Evolutionary conservation across 257 asterid species (phyloP), one percentile per base, ranked within the genome.

Genomic region (Gynochthodes officinalis): DNA sequence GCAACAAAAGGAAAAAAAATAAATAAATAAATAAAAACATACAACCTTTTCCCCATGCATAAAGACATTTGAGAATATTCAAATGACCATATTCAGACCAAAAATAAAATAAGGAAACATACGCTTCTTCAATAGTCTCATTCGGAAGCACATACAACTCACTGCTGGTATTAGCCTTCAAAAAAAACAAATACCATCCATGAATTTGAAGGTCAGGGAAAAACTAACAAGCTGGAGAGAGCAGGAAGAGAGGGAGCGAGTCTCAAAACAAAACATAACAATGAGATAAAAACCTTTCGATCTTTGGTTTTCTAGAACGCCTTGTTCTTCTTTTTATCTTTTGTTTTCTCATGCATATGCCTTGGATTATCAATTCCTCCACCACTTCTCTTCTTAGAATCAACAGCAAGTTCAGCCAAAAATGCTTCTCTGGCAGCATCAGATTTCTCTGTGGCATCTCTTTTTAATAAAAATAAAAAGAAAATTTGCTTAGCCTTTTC

Each of bases 361-460:
- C 85, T 89, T 55, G 80, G 77, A 84, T 76, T 80, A 73, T 92
- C 96, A 80, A 67, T 83, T 72, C 85, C 90, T 42, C 87, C 73
- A 71, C 76, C 75, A 57, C 27, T 62, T 28, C 91, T 89, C 70
- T 85, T 92, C 70, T 88, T 87, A 75, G 95, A 85, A 87, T 89
- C 96, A 78, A 52, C 86, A 39, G 87, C 97, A 76, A 95, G 97
- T 85, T 95, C 99, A 6, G 99, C 99, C 81, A 95, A 80, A 83
- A 95, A 88, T 54, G 94, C 94, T 83, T 92, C 98, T 72, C 98
- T 89, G 48, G 90, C 95, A 69, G 99, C 98, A 83, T 95, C 98
- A 76, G 99, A 92, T 82, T 90, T 95, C 84, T 90, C 90, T 43
- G 91, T 90, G 52, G 99, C 99, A 82, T 92, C 98, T 88, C 87